Evolutionary conservation across 2,329 filamentous ascomycete genomes (phyloP).

Genomic region (Fusarium ramigenum): DNA sequence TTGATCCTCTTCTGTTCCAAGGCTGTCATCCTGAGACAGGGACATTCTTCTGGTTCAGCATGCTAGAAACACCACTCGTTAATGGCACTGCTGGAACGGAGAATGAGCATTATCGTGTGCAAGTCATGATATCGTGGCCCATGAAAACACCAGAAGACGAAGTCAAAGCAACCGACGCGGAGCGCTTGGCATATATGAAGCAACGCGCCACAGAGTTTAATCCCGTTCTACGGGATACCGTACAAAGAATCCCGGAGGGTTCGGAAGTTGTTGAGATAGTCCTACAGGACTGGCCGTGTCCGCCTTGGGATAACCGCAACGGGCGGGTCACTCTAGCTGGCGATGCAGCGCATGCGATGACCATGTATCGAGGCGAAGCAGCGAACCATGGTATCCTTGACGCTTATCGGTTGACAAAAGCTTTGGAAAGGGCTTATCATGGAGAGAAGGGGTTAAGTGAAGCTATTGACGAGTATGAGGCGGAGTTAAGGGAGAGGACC

Average conservation of each 20-base stretch:
- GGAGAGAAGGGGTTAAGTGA: not conserved
- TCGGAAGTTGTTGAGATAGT: constrained; percentile 3
- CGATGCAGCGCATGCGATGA: constrained; percentile 13
- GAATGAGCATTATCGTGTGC: not conserved
- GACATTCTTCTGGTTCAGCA: constrained; percentile 8
- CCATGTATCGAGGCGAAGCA: constrained; percentile 9
- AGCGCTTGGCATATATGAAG: constrained; percentile 7
- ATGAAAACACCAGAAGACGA: not conserved
- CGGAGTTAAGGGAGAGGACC: not conserved
- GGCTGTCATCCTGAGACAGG: not conserved
- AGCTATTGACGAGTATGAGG: not conserved
- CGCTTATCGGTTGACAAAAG: not conserved
- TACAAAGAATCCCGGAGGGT: not conserved
- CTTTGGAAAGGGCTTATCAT: not conserved
- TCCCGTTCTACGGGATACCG: not conserved
- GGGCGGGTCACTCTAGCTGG: not conserved
- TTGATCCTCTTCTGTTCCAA: constrained; percentile 8
- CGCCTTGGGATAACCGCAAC: not conserved
- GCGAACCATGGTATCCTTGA: constrained; percentile 7
- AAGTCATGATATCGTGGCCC: constrained; percentile 13
- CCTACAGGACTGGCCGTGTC: constrained; percentile 11
- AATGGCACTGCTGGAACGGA: not conserved
- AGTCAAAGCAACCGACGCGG: not conserved
- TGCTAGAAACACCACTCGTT: not conserved
- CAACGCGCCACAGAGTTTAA: not conserved